Evolutionary conservation across 2,329 filamentous ascomycete species (phyloP).

Genomic region (Penicillium thymicola): DNA sequence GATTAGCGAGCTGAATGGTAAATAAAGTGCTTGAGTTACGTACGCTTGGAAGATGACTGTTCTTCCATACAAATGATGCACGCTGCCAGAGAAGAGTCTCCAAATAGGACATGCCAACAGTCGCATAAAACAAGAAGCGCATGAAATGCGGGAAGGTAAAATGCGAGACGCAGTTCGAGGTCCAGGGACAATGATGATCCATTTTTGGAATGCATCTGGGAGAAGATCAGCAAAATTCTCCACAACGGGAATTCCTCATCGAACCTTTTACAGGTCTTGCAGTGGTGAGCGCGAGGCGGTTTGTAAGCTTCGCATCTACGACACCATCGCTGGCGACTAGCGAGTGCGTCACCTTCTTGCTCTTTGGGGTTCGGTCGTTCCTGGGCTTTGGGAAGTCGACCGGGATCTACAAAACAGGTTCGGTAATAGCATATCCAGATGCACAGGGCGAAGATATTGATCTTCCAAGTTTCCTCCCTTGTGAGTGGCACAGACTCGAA

Average conservation of each 20-base stretch:
- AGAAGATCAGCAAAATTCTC: conserved; percentile 8
- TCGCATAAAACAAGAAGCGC: conserved; percentile 60
- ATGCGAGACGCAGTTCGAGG: conserved; percentile 63
- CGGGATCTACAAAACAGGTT: conserved; percentile 59
- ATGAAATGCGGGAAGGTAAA: conserved; percentile 64
- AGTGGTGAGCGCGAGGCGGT: conserved; percentile 63
- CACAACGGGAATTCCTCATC: background rate
- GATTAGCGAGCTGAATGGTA: background rate
- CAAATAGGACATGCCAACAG: conserved; percentile 56
- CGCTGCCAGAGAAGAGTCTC: conserved; percentile 54
- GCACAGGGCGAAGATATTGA: conserved; percentile 54
- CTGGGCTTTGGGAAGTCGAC: conserved; percentile 50
- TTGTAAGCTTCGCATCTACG: conserved; percentile 60
- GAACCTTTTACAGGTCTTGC: conserved; percentile 60
- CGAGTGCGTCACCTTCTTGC: conserved; percentile 19
- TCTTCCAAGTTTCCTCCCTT: conserved; percentile 48
- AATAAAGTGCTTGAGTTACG: conserved; percentile 20
- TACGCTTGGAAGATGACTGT: conserved; percentile 56
- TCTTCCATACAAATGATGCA: conserved; percentile 52
- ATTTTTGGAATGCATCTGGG: conserved; percentile 61
- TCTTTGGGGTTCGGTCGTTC: conserved; percentile 19
- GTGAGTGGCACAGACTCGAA: conserved; percentile 55
- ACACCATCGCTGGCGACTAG: conserved; percentile 53
- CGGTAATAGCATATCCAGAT: conserved; percentile 59
- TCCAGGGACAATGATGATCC: conserved; percentile 68